phyloP scores from a whole-genome alignment of 768 basidiomycete genomes.

The Boletellus ananiceps region DNA sequence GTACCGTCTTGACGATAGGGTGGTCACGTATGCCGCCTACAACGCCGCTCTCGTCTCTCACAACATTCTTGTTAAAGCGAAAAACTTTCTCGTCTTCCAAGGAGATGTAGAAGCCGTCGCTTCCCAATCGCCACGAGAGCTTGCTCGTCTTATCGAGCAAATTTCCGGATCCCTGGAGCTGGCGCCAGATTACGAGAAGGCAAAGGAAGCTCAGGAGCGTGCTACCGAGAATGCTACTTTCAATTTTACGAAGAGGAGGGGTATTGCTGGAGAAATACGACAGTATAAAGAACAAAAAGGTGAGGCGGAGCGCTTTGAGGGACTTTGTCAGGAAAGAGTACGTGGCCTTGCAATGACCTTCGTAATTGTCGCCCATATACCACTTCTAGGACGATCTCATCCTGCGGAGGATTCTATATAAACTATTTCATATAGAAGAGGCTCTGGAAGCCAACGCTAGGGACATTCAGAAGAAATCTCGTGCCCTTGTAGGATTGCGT shows the following conservation, averaged over 20 bases:
- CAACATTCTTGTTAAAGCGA: slow-evolving; percentile 97
- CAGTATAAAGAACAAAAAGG: slow-evolving; percentile 96
- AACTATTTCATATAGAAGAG: slow-evolving; percentile 85
- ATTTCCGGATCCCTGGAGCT: slow-evolving; percentile 94
- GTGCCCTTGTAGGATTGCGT: slow-evolving; percentile 61
- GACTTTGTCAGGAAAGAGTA: slow-evolving; percentile 69
- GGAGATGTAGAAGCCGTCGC: slow-evolving; percentile 98
- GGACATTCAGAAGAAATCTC: slow-evolving; percentile 69
- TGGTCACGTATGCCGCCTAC: slow-evolving; percentile 85
- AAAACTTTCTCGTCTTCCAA: slow-evolving; percentile 99
- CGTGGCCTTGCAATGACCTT: slow-evolving; percentile 17
- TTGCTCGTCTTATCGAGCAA: slow-evolving; percentile 89
- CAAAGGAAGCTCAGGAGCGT: slow-evolving; percentile 80
- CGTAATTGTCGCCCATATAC: slow-evolving; percentile 3
- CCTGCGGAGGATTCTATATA: slow-evolving; percentile 78
- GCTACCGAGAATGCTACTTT: slow-evolving; percentile 93
- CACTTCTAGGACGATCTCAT: slow-evolving; percentile 68
- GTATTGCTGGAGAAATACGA: slow-evolving; percentile 92
- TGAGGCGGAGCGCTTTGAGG: slow-evolving; percentile 86
- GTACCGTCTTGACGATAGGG: slow-evolving; percentile 78
- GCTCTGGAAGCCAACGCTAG: slow-evolving; percentile 69
- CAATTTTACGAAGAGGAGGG: slow-evolving; percentile 91
- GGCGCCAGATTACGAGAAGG: slow-evolving; percentile 81
- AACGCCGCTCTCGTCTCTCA: slow-evolving; percentile 82
- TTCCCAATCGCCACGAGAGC: slow-evolving; percentile 86